Percentiles rank a stretch among this genome's conserved stretches.
These are phyloP conservation scores for Globisporangium acanthophoron DNA, from an alignment of 352 stramenopile species.

Conservation along the genomic window DNA sequence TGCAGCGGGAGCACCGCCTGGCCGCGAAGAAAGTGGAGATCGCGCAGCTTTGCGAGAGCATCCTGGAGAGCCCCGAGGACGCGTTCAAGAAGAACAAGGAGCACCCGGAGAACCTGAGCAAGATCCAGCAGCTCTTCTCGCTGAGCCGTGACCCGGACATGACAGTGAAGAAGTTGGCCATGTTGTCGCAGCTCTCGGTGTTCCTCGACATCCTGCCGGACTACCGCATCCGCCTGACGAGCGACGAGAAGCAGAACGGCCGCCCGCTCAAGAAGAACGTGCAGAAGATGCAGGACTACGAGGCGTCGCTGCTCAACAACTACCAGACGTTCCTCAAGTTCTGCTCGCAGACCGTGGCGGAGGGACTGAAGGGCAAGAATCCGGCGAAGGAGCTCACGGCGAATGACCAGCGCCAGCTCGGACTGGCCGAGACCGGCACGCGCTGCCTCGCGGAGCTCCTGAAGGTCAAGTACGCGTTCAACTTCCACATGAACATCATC, in stretches of 20 bases:
- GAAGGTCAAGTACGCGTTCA: slow-evolving; percentile 83
- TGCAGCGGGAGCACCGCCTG: slow-evolving; percentile 64
- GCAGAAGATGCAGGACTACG: slow-evolving; percentile 82
- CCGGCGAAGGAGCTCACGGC: slow-evolving; percentile 30
- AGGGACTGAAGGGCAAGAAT: slow-evolving; percentile 50
- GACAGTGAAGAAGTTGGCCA: slow-evolving; percentile 79
- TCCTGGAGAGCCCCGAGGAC: slow-evolving; percentile 82
- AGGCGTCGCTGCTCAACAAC: slow-evolving; percentile 65
- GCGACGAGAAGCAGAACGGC: slow-evolving; percentile 79
- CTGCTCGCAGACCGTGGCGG: slow-evolving; percentile 54
- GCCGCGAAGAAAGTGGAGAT: slow-evolving; percentile 86
- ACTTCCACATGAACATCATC: slow-evolving; percentile 84
- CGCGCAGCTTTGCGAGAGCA: slow-evolving; percentile 85
- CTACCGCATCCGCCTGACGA: slow-evolving; percentile 92
- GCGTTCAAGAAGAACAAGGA: slow-evolving; percentile 86
- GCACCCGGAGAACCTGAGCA: slow-evolving; percentile 70
- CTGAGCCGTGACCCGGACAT: slow-evolving; percentile 68
- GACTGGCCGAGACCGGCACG: slow-evolving; percentile 58
- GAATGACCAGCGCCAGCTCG: slow-evolving; percentile 37
- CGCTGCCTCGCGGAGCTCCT: slow-evolving; percentile 76
- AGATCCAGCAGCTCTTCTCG: slow-evolving; percentile 70
- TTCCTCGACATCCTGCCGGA: slow-evolving; percentile 94
- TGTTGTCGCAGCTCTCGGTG: slow-evolving; percentile 92
- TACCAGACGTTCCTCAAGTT: slow-evolving; percentile 85
- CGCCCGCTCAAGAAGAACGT: slow-evolving; percentile 84